phyloP scores from a whole-genome alignment of 2,329 filamentous ascomycete genomes.

The Calonectria pseudoturangicola region DNA sequence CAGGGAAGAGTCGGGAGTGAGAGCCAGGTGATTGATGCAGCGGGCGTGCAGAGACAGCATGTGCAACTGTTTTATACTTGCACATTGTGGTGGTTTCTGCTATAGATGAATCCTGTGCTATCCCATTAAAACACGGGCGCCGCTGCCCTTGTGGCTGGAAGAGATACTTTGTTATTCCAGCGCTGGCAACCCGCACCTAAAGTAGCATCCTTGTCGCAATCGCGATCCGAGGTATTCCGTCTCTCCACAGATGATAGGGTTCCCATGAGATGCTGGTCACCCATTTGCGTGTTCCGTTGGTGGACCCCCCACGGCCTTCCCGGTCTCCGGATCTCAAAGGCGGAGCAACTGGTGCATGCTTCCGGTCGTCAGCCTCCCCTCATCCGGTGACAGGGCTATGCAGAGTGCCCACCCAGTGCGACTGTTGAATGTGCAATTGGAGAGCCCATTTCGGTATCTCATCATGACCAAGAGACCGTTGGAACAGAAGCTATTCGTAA shows the following conservation, averaged over 20 bases:
- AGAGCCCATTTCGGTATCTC: constrained; percentile 96
- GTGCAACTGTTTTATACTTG: constrained; percentile 91
- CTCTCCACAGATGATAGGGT: constrained; percentile 88
- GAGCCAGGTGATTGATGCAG: constrained; percentile 95
- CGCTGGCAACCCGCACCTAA: constrained; percentile 91
- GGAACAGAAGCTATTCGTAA: constrained; percentile 85
- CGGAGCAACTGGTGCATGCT: constrained; percentile 95
- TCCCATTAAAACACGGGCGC: constrained; percentile 95
- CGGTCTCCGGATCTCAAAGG: constrained; percentile 90
- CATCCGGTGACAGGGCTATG: constrained; percentile 91
- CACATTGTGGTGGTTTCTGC: constrained; percentile 92
- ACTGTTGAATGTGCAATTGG: constrained; percentile 88
- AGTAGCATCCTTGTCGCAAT: constrained; percentile 92
- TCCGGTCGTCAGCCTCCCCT: constrained; percentile 86
- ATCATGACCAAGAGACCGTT: constrained; percentile 91
- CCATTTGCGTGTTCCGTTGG: constrained; percentile 93
- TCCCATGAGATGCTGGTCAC: constrained; percentile 94
- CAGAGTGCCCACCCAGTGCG: constrained; percentile 92
- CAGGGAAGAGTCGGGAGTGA: constrained; percentile 93
- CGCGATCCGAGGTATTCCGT: constrained; percentile 85
- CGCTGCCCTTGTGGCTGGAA: constrained; percentile 90
- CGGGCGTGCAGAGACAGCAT: constrained; percentile 90
- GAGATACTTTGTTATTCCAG: constrained; percentile 88
- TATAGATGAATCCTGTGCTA: constrained; percentile 89
- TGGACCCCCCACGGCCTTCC: constrained; percentile 79